phyloP scores from a whole-genome alignment of 371 early-diverging fungal genomes.

The Mucor sp. region DNA sequence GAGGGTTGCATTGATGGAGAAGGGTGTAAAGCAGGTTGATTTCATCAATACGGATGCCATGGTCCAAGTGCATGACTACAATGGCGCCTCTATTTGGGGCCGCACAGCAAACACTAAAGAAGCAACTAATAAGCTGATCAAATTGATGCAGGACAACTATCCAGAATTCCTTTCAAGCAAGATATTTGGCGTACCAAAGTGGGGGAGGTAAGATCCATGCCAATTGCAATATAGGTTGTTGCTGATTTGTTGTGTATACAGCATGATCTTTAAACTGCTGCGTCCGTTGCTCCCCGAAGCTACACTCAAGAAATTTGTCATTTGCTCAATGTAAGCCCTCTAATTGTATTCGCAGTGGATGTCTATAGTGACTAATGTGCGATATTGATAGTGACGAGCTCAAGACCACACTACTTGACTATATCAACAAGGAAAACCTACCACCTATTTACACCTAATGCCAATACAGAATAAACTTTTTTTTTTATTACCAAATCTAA shows the following conservation, averaged over 20 bases:
- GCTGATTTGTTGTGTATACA: constrained; percentile 5
- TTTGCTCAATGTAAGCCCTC: constrained; percentile 40
- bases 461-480: neutral
- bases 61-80: constrained; percentile 68
- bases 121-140: constrained; percentile 55
- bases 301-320: constrained; percentile 61
- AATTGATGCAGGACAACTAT: constrained; percentile 66
- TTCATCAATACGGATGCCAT: constrained; percentile 57
- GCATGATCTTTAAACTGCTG: constrained; percentile 58
- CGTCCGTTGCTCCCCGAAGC: constrained; percentile 58
- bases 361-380: neutral
- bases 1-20: constrained; percentile 67
- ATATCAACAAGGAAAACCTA: constrained; percentile 14
- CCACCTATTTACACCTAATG: constrained; percentile 13
- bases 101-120: constrained; percentile 53
- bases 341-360: neutral
- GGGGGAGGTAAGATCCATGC: constrained; percentile 48
- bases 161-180: constrained; percentile 63
- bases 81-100: constrained; percentile 53
- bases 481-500: constrained; percentile 8
- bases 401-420: constrained; percentile 1
- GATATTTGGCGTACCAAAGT: constrained; percentile 63
- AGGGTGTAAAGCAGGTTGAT: constrained; percentile 53
- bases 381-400: constrained; percentile 16
- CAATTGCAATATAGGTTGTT: neutral